These are phyloP conservation scores for Leucosporidium creatinivorum DNA, from an alignment of 768 basidiomycete genomes.

Conservation along the genomic window DNA sequence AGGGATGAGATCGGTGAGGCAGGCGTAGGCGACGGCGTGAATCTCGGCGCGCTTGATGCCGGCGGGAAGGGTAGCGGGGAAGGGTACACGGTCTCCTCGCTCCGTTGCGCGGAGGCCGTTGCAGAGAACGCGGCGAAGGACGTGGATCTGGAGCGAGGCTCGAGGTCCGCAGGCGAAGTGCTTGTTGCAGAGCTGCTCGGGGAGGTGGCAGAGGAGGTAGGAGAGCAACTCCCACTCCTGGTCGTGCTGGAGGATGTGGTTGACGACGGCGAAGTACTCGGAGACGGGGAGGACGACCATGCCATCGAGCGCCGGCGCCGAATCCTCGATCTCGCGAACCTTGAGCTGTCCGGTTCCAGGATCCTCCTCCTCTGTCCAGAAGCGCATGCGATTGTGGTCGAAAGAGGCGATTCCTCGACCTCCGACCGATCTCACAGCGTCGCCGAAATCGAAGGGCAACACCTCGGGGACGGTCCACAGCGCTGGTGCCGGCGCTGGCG, in stretches of 20 bases:
- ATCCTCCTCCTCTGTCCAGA: constrained; percentile 37
- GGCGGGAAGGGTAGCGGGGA: constrained; percentile 35
- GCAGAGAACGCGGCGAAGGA: constrained; percentile 62
- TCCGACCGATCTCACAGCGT: constrained; percentile 5
- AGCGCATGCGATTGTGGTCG: constrained; percentile 37
- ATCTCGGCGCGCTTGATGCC: constrained; percentile 64
- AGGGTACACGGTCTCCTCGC: constrained; percentile 50
- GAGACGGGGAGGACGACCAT: constrained; percentile 57
- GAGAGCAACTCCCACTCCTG: constrained; percentile 88
- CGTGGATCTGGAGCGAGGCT: constrained; percentile 56
- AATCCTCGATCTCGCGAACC: constrained; percentile 39
- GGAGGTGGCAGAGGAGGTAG: constrained; percentile 83
- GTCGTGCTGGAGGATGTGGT: constrained; percentile 63
- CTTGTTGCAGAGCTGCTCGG: constrained; percentile 86
- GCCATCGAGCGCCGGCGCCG: neutral
- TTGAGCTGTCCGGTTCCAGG: constrained; percentile 29
- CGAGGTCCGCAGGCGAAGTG: constrained; percentile 90
- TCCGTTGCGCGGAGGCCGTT: constrained; percentile 55
- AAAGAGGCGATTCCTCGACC: constrained; percentile 32
- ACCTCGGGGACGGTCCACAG: constrained; percentile 67
- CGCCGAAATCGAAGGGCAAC: constrained; percentile 51
- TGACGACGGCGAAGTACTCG: constrained; percentile 58
- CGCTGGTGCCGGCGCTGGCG: constrained; percentile 8
- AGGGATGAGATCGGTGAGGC: constrained; percentile 76
- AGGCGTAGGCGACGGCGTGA: constrained; percentile 78